Conservation (phyloP, 805 yeast genomes). For the Cyberlindnera samutprakarnensis region DNA sequence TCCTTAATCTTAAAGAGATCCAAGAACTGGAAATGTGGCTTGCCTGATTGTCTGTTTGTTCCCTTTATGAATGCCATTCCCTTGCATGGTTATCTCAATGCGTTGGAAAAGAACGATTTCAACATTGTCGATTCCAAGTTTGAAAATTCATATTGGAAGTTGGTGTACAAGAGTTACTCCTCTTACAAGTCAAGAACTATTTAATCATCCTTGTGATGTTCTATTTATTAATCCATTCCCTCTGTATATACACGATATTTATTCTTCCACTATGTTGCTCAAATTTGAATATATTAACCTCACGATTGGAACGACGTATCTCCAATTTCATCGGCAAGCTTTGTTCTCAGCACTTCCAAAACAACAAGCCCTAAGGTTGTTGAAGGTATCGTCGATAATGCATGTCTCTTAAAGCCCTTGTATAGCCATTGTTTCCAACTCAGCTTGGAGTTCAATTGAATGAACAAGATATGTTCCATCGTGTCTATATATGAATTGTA, state of each 20-base stretch:
- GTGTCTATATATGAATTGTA: slow-evolving; percentile 75
- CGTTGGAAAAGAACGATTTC: slow-evolving; percentile 56
- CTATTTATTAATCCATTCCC: slow-evolving; percentile 1
- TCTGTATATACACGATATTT: no score
- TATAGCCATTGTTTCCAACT: slow-evolving; percentile 64
- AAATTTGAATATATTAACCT: no score
- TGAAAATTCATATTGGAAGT: slow-evolving; percentile 20
- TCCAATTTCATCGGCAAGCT: slow-evolving; percentile 20
- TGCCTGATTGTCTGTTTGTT: slow-evolving; percentile 58
- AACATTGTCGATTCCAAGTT: slow-evolving; percentile 35
- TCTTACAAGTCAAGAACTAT: slow-evolving; percentile 16
- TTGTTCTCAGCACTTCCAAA: slow-evolving; percentile 68
- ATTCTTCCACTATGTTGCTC: neutral
- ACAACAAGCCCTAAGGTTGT: slow-evolving; percentile 81
- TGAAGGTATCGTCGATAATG: slow-evolving; percentile 76
- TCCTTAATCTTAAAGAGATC: slow-evolving; percentile 22
- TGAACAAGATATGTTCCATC: slow-evolving; percentile 46
- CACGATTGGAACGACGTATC: slow-evolving; percentile 1
- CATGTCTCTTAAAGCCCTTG: slow-evolving; percentile 68
- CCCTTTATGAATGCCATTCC: slow-evolving; percentile 69
- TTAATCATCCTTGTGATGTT: slow-evolving; percentile 1
- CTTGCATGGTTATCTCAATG: slow-evolving; percentile 49
- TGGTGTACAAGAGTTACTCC: slow-evolving; percentile 21
- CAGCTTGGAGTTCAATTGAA: slow-evolving; percentile 45
- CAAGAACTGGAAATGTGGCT: slow-evolving; percentile 33